Evolutionary conservation across 768 basidiomycete genomes (phyloP).

Genomic region (Phaffia tasmanica): DNA sequence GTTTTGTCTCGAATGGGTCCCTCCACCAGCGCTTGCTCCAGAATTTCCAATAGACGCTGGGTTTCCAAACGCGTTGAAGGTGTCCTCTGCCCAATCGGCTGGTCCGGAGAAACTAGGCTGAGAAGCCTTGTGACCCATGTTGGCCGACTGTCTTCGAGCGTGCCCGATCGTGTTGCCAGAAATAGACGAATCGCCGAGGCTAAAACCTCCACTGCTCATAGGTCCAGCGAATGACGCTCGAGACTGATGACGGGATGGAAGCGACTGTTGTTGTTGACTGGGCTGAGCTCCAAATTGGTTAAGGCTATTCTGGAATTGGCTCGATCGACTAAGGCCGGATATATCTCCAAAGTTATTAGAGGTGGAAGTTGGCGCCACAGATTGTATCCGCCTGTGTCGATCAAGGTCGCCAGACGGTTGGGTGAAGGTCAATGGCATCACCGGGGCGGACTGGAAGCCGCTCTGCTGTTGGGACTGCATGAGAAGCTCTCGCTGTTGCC

Average conservation of each 20-base stretch:
- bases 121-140: constrained; percentile 67
- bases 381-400: constrained; percentile 72
- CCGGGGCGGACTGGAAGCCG: background rate
- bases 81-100: constrained; percentile 53
- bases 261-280: constrained; percentile 48
- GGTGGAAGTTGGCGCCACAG: constrained; percentile 47
- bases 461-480: constrained; percentile 26
- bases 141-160: constrained; percentile 80
- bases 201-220: constrained; percentile 19
- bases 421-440: constrained; percentile 1
- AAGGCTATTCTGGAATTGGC: constrained; percentile 13
- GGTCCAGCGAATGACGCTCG: constrained; percentile 30
- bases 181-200: constrained; percentile 35
- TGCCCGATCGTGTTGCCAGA: constrained; percentile 40
- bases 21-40: constrained; percentile 29
- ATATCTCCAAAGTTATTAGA: constrained; percentile 19
- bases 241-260: constrained; percentile 40
- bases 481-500: constrained; percentile 36
- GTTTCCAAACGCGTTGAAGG: constrained; percentile 51
- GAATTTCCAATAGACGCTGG: background rate
- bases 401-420: constrained; percentile 25
- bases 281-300: constrained; percentile 28
- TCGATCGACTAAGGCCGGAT: background rate
- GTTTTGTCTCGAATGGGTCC: constrained; percentile 59
- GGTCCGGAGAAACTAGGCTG: constrained; percentile 38